Evolutionary conservation across 108 stramenopile genomes (phyloP).

Genomic region (Epipyxis sp.): DNA sequence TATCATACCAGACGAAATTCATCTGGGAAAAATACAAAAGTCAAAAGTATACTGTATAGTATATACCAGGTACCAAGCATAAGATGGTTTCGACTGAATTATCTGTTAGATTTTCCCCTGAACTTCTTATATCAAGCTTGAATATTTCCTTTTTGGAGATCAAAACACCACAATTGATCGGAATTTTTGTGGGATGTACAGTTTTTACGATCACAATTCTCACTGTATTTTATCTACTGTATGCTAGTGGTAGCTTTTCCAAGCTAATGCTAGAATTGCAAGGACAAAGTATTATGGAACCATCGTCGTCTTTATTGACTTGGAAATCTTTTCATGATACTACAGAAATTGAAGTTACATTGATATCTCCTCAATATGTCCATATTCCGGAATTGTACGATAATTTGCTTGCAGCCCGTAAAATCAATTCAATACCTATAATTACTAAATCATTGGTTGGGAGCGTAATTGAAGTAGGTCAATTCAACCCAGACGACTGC

Average conservation of each 20-base stretch:
- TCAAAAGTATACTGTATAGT: too few species aligned
- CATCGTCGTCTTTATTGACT: neutral
- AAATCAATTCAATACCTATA: too few species aligned
- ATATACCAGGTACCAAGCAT: too few species aligned
- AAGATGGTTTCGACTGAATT: too few species aligned
- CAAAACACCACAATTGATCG: constrained; percentile 33
- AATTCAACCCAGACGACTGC: too few species aligned
- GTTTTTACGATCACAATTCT: constrained; percentile 13
- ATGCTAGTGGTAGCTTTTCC: constrained; percentile 2
- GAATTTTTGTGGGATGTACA: constrained; percentile 17
- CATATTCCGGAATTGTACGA: constrained; percentile 24
- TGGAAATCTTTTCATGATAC: neutral
- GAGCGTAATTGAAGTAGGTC: neutral
- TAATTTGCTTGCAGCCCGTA: constrained; percentile 10
- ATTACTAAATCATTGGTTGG: neutral
- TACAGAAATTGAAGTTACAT: neutral
- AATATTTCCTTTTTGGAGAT: constrained; percentile 19
- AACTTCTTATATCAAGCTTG: neutral
- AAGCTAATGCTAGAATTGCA: too few species aligned
- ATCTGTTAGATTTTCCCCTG: neutral
- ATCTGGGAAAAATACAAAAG: too few species aligned
- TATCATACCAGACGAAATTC: too few species aligned
- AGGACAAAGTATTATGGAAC: neutral
- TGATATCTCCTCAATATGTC: neutral
- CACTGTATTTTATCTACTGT: constrained; percentile 14